Evolutionary conservation across 2,329 filamentous ascomycete species (phyloP).

Genomic region (Fusarium citri): DNA sequence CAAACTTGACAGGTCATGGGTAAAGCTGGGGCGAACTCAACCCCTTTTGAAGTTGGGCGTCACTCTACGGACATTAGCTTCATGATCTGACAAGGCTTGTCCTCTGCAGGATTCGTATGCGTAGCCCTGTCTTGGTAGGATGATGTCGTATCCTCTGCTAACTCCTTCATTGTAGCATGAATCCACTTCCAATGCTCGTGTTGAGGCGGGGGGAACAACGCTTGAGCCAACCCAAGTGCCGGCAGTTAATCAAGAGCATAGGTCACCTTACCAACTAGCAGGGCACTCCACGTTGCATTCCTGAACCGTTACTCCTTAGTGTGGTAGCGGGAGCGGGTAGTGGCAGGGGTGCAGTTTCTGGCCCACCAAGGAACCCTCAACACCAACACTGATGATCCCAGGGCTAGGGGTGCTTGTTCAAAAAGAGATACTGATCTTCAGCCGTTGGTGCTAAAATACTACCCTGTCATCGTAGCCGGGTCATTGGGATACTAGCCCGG

Average conservation of each 20-base stretch:
- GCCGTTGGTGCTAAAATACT: background rate
- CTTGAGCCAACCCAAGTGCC: background rate
- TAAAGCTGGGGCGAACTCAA: background rate
- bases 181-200: background rate
- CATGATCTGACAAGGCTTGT: background rate
- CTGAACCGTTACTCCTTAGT: constrained; percentile 6
- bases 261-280: background rate
- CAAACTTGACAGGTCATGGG: background rate
- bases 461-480: constrained; percentile 5
- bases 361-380: background rate
- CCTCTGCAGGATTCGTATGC: background rate
- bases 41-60: background rate
- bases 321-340: constrained; percentile 3
- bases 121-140: background rate
- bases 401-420: background rate
- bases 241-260: constrained; percentile 9
- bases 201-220: background rate
- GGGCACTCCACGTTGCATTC: background rate
- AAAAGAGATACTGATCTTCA: constrained; percentile 27
- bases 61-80: background rate
- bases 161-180: background rate
- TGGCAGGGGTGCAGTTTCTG: background rate
- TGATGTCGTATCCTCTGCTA: background rate
- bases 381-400: background rate
- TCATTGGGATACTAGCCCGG: background rate